Evolutionary conservation across 2,329 filamentous ascomycete genomes (phyloP).

Genomic region (Colletotrichum kahawae): DNA sequence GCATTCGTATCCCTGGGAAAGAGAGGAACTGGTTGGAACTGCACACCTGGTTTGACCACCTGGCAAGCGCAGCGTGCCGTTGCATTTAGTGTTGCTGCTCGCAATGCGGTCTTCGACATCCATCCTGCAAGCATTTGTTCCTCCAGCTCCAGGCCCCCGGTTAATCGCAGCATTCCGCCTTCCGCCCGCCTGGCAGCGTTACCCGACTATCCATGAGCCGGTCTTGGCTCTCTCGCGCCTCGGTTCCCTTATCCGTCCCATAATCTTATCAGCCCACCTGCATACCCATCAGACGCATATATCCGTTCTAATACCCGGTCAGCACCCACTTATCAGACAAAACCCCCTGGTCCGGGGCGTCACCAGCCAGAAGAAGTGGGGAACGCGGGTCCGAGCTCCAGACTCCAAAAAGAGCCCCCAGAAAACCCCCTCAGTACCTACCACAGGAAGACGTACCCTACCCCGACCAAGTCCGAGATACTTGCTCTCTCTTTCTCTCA

Average conservation of each 20-base stretch:
- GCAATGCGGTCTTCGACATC: neutral
- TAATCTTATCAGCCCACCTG: constrained; percentile 6
- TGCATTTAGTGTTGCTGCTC: neutral
- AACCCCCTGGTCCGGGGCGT: neutral
- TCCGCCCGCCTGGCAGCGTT: neutral
- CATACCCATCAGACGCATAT: neutral
- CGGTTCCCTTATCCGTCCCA: constrained; percentile 16
- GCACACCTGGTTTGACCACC: neutral
- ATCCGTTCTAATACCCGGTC: constrained; percentile 17
- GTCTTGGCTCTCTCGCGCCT: neutral
- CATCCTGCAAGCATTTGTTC: neutral
- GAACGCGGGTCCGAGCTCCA: neutral
- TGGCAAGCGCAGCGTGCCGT: neutral
- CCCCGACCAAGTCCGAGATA: neutral
- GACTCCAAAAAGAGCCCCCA: neutral
- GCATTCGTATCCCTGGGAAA: neutral
- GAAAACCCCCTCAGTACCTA: neutral
- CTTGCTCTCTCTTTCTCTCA: neutral
- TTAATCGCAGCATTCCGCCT: neutral
- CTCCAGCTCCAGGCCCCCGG: neutral
- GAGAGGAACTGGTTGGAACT: neutral
- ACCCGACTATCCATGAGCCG: neutral
- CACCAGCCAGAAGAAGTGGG: neutral
- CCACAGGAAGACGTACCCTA: neutral
- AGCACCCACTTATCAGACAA: constrained; percentile 6